Evolutionary conservation across 805 yeast species (phyloP).

Genomic region (Sugiyamaella marilandica): DNA sequence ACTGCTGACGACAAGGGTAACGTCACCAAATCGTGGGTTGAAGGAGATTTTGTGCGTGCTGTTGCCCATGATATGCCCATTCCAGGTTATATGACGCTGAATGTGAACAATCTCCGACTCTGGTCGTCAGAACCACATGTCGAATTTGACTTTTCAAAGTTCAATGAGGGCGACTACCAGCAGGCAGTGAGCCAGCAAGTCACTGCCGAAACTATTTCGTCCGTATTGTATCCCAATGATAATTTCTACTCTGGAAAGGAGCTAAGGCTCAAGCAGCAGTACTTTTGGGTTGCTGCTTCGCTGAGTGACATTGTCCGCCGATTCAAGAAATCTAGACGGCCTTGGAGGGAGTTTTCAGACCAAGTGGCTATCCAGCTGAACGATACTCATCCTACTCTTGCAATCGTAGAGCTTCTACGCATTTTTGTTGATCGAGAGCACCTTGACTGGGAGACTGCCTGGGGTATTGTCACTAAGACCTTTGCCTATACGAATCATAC

Average conservation of each 20-base stretch:
- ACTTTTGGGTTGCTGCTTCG: slow-evolving; percentile 95
- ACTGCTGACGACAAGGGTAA: slow-evolving; percentile 48
- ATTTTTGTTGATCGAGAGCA: slow-evolving; percentile 79
- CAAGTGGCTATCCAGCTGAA: slow-evolving; percentile 88
- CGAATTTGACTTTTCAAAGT: slow-evolving; percentile 86
- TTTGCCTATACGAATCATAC: slow-evolving; percentile 95
- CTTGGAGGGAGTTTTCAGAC: slow-evolving; percentile 81
- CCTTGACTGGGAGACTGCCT: slow-evolving; percentile 76
- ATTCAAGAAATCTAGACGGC: slow-evolving; percentile 68
- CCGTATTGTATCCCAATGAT: slow-evolving; percentile 91
- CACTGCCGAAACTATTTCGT: slow-evolving; percentile 85
- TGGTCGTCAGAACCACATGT: slow-evolving; percentile 89
- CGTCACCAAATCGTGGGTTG: slow-evolving; percentile 66
- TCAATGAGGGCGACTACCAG: slow-evolving; percentile 85
- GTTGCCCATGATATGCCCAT: slow-evolving; percentile 88
- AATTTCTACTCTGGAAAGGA: slow-evolving; percentile 89
- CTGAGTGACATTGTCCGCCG: slow-evolving; percentile 86
- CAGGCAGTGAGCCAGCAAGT: slow-evolving; percentile 82
- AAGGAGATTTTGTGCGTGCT: slow-evolving; percentile 86
- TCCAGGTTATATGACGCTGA: slow-evolving; percentile 74
- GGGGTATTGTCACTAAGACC: slow-evolving; percentile 74
- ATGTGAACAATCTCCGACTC: slow-evolving; percentile 82
- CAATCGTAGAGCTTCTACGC: slow-evolving; percentile 84
- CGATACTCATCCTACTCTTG: slow-evolving; percentile 92
- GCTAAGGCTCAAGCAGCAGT: slow-evolving; percentile 88